Conservation (phyloP, 805 yeast genomes). For the Jamesozyma spencerorum region DNA sequence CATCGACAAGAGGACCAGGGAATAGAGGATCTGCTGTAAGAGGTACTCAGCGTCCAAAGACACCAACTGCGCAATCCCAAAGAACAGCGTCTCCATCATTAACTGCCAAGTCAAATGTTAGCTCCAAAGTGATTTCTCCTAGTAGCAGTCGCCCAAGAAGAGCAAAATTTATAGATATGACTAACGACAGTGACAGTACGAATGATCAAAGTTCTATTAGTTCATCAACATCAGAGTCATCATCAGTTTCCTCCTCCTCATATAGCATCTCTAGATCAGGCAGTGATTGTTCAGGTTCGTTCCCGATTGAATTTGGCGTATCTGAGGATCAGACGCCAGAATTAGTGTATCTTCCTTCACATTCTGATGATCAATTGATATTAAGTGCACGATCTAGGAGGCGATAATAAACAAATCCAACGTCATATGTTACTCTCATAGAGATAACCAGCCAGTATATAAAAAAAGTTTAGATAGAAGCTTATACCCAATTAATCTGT, state of each 20-base stretch:
- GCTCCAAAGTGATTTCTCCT: background rate
- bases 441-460: no score
- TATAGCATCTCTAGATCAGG: background rate
- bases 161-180: conserved; percentile 6
- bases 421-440: no score
- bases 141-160: conserved; percentile 3
- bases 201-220: background rate
- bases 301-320: conserved; percentile 23
- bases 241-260: conserved; percentile 1
- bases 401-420: background rate
- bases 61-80: background rate
- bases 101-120: background rate
- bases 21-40: conserved; percentile 2
- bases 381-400: background rate
- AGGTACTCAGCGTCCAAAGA: background rate
- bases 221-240: conserved; percentile 1
- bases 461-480: no score
- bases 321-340: background rate
- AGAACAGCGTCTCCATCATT: no score
- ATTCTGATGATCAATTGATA: background rate
- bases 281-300: conserved; percentile 5
- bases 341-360: background rate
- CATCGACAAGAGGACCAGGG: conserved; percentile 6
- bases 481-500: background rate
- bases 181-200: conserved; percentile 3